phyloP scores from a whole-genome alignment of 805 yeast species.

The Babjeviella inositovora region DNA sequence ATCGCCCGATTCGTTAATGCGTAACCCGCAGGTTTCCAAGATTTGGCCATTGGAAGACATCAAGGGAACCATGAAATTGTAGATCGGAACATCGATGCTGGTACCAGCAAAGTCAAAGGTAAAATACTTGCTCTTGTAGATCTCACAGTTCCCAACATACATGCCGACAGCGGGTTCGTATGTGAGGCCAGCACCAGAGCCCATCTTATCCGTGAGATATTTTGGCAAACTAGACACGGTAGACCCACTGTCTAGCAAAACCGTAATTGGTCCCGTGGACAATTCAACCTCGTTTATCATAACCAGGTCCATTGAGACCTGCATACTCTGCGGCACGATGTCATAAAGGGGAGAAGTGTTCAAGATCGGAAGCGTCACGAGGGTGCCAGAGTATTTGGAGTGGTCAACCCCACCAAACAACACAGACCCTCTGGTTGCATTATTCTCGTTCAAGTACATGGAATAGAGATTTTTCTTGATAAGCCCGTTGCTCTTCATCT shows the following conservation, averaged over 20 bases:
- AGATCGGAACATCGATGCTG: conserved; percentile 32
- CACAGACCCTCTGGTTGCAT: conserved; percentile 8
- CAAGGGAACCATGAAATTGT: conserved; percentile 14
- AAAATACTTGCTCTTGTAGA: too few relatives aligned
- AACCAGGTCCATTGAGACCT: too few relatives aligned
- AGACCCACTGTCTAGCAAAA: too few relatives aligned
- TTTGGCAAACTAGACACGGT: too few relatives aligned
- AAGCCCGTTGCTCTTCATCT: conserved; percentile 10
- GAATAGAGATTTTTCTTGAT: conserved; percentile 10
- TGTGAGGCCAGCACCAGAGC: too few relatives aligned
- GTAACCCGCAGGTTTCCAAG: conserved; percentile 24
- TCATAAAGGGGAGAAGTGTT: conserved; percentile 12
- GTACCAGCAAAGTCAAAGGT: conserved; percentile 43
- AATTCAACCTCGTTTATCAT: too few relatives aligned
- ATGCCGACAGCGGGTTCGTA: too few relatives aligned
- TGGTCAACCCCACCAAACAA: conserved; percentile 14
- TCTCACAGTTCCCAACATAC: too few relatives aligned
- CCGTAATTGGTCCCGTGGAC: too few relatives aligned
- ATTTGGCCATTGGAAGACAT: conserved; percentile 5
- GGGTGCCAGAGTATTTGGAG: conserved; percentile 7
- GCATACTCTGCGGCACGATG: background rate
- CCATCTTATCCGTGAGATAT: too few relatives aligned
- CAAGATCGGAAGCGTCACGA: conserved; percentile 23
- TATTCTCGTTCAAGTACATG: conserved; percentile 8
- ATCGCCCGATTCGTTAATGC: conserved; percentile 13